Evolutionary conservation across 208 protist species (phyloP).

Genomic region (Leishmania guyanensis): DNA sequence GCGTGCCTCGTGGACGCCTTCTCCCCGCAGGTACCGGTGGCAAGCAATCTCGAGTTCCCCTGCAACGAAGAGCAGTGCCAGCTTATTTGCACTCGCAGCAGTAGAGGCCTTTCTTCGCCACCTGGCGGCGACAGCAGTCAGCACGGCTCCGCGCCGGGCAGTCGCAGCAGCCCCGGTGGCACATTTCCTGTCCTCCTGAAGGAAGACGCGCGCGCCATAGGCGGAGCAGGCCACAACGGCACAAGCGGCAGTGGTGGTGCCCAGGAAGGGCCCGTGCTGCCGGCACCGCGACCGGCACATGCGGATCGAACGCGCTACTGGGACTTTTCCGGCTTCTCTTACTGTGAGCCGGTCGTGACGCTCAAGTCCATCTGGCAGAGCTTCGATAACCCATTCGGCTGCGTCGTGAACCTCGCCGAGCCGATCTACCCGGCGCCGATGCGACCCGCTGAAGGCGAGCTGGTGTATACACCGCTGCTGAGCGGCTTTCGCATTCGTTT

Average conservation of each 20-base stretch:
- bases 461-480: conserved; percentile 84
- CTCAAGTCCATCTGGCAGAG: conserved; percentile 75
- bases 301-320: conserved; percentile 33
- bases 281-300: conserved; percentile 3
- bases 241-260: background rate
- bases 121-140: conserved; percentile 16
- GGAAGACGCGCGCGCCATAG: conserved; percentile 8
- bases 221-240: background rate
- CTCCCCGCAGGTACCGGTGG: conserved; percentile 58
- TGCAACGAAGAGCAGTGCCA: conserved; percentile 38
- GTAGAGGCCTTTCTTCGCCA: background rate
- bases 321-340: conserved; percentile 47
- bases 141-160: conserved; percentile 14
- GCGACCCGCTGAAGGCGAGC: conserved; percentile 60
- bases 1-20: conserved; percentile 71
- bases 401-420: conserved; percentile 57
- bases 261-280: background rate
- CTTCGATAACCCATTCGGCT: conserved; percentile 81
- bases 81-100: conserved; percentile 11
- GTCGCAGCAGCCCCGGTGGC: conserved; percentile 5
- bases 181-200: background rate
- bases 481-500: conserved; percentile 86
- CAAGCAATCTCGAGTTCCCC: conserved; percentile 46
- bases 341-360: conserved; percentile 67
- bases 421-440: conserved; percentile 60